phyloP scores from a whole-genome alignment of 306 rosid genomes.

The Prunus mongolica region DNA sequence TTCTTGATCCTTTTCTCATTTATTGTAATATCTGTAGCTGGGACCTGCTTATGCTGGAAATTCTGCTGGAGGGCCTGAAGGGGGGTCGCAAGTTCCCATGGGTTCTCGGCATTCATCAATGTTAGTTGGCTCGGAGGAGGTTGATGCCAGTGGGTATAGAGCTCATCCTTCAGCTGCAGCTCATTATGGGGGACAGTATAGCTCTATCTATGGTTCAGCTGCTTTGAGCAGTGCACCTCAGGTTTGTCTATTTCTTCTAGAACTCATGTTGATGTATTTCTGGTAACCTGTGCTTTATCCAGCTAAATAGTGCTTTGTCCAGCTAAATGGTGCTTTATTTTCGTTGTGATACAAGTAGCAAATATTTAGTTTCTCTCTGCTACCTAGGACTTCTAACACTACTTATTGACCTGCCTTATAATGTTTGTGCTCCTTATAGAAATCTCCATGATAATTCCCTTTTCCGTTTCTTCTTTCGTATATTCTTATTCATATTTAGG shows the following conservation, averaged over 20 bases:
- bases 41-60: slow-evolving; percentile 66
- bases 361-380: not conserved
- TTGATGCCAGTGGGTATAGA: slow-evolving; percentile 63
- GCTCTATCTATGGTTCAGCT: slow-evolving; percentile 79
- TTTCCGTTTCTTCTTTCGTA: not conserved
- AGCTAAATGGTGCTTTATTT: not conserved
- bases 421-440: not conserved
- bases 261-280: not conserved
- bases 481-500: not conserved
- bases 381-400: not conserved
- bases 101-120: slow-evolving; percentile 76
- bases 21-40: slow-evolving; percentile 44
- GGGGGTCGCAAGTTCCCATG: slow-evolving; percentile 54
- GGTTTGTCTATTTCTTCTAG: slow-evolving; percentile 35
- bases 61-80: slow-evolving; percentile 80
- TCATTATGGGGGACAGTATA: slow-evolving; percentile 92
- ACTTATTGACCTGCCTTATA: not conserved
- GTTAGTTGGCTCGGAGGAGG: slow-evolving; percentile 70
- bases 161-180: slow-evolving; percentile 58
- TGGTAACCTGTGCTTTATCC: not conserved
- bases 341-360: not conserved
- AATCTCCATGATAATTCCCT: not conserved
- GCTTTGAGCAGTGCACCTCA: slow-evolving; percentile 66
- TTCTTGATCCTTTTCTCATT: not conserved
- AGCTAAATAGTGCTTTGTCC: not conserved